Percentiles rank a stretch among this genome's conserved stretches.
phyloP scores from a whole-genome alignment of 352 stramenopile species.

The Thalassiosira pacifica region DNA sequence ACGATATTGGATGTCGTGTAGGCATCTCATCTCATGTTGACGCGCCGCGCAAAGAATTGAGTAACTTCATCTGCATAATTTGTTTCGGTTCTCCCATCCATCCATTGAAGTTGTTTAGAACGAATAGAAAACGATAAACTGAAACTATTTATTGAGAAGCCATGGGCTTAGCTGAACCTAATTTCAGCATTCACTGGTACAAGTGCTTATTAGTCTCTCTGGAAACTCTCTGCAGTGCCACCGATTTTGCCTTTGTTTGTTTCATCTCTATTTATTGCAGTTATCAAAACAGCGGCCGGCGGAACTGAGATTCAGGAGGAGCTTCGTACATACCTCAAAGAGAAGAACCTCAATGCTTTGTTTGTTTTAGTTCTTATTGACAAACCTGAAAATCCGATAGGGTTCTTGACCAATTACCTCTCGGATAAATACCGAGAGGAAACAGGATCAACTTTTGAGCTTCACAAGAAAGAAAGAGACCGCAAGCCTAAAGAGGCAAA shows the following conservation, averaged over 20 bases:
- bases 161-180: no score
- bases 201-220: no score
- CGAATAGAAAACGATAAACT: background rate
- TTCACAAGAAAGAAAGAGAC: constrained; percentile 59
- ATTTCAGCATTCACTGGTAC: no score
- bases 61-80: background rate
- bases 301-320: constrained; percentile 66
- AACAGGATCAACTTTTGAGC: constrained; percentile 33
- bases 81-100: background rate
- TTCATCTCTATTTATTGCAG: background rate
- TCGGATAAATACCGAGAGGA: constrained; percentile 80
- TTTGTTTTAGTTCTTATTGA: constrained; percentile 85
- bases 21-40: background rate
- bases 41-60: background rate
- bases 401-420: constrained; percentile 82
- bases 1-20: background rate
- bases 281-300: no score
- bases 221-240: no score
- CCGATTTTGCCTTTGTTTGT: no score
- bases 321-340: constrained; percentile 85
- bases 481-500: constrained; percentile 9
- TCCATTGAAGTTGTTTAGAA: background rate
- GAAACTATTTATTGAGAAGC: no score
- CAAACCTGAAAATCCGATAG: constrained; percentile 86
- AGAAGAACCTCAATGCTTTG: constrained; percentile 86